phyloP scores from a whole-genome alignment of 495 filamentous ascomycete genomes.

The Friedmanniomyces endolithicus region DNA sequence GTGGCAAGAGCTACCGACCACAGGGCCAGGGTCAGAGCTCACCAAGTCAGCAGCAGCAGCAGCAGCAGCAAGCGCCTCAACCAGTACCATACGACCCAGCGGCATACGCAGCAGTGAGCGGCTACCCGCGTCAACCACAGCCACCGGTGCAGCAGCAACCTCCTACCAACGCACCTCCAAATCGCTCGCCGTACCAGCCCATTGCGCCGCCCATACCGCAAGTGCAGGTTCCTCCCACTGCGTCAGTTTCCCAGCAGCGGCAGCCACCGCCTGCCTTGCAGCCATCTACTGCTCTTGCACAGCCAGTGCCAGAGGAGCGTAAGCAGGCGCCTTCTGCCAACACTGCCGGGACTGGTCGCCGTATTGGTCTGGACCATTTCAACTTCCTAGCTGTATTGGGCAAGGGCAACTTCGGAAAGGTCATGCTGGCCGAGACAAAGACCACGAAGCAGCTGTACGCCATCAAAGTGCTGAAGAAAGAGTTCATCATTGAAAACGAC shows the following conservation, averaged over 20 bases:
- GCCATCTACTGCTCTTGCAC: constrained; percentile 42
- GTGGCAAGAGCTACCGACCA: constrained; percentile 5
- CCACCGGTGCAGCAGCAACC: constrained; percentile 18
- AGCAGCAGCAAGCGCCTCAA: constrained; percentile 38
- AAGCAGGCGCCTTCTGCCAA: constrained; percentile 27
- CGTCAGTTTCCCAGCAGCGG: constrained; percentile 18
- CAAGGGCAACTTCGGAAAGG: constrained; percentile 99
- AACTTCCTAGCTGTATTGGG: constrained; percentile 98
- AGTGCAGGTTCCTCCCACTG: constrained; percentile 20
- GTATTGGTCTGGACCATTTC: constrained; percentile 95
- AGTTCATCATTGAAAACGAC: constrained; percentile 99
- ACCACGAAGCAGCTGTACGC: constrained; percentile 81
- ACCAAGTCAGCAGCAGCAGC: not conserved
- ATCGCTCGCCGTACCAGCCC: constrained; percentile 36
- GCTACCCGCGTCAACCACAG: constrained; percentile 21
- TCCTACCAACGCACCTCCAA: constrained; percentile 22
- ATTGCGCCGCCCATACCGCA: constrained; percentile 26
- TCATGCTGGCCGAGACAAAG: constrained; percentile 98
- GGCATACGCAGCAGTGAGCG: constrained; percentile 53
- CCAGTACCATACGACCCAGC: constrained; percentile 61
- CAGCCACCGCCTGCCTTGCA: constrained; percentile 1
- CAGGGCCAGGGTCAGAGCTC: not conserved
- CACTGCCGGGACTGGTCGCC: constrained; percentile 47
- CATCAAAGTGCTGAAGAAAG: constrained; percentile 99
- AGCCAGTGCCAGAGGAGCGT: constrained; percentile 19